Base-by-base conservation (phyloP, 345 rosid species). In the Gossypium raimondii region DNA sequence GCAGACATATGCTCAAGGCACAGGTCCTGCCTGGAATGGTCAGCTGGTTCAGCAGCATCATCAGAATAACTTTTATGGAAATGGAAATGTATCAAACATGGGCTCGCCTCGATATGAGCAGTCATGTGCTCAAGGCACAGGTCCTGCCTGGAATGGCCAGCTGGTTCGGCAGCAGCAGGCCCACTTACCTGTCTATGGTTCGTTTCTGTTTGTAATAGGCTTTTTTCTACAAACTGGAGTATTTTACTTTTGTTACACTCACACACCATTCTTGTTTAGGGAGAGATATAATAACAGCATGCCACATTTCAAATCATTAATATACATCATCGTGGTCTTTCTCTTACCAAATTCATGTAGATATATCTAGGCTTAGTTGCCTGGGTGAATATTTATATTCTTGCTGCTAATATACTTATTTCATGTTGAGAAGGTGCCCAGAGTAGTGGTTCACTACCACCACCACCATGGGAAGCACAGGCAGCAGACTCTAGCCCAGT, bases 381-480 rank as follows among this genome's bases (percentile, higher is more conserved):
- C 20, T 18, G 60, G 60, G 25, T 56, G 22, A 56, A 56, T 56
- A 56, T 13, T 18, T 56, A 18, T 20, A 56, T 18, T 56, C 25
- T 56, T 56, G 60, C 60, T 56, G 60, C 60, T 56, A 56, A 56
- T 56, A 20, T 56, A 20, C 4, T 56, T 20, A 81, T 72, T 81
- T 61, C 75, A 29, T 82, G 59, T 51, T 80, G 80, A 64, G 53
- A 85, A 92, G 98, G 95, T 85, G 82, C 87, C 59, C 89, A 85
- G 73, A 82, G 81, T 73, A 67, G 78, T 77, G 80, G 80, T 70
- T 84, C 93, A 34, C 84, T 94, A 34, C 98, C 98, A 66, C 95
- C 93, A 16, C 97, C 98, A 34, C 98, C 98, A 1, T 94, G 98
- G 98, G 98, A 94, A 83, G 90, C 95, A 80, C 95, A 86, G 79